Evolutionary conservation across 257 asterid species (phyloP).

Genomic region (Plantago elongata): DNA sequence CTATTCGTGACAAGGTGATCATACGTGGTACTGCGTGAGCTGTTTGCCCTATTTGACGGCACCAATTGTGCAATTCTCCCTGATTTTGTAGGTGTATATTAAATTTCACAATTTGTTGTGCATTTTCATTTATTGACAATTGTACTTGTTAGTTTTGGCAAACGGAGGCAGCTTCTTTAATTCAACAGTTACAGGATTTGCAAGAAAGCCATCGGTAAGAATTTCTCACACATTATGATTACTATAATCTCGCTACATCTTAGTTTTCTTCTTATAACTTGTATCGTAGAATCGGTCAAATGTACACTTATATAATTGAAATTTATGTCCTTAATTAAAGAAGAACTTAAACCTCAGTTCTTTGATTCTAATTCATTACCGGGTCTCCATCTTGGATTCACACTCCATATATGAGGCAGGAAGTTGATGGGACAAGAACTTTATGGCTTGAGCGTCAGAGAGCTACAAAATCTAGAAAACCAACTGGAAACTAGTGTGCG

Average conservation of each 20-base stretch:
- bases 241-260: no score
- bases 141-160: slow-evolving; percentile 66
- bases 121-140: slow-evolving; percentile 14
- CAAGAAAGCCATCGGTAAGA: slow-evolving; percentile 66
- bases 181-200: slow-evolving; percentile 67
- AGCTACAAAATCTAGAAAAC: slow-evolving; percentile 60
- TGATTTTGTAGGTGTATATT: no score
- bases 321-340: background rate
- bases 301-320: background rate
- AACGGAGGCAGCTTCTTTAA: slow-evolving; percentile 64
- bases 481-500: slow-evolving; percentile 64
- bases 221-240: background rate
- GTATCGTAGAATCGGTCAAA: background rate
- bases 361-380: background rate
- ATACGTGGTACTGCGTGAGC: no score
- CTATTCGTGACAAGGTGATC: no score
- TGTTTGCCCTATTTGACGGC: no score
- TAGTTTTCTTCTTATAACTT: background rate
- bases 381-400: slow-evolving; percentile 6
- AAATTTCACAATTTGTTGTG: no score
- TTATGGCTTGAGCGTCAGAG: slow-evolving; percentile 53
- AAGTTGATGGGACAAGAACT: slow-evolving; percentile 82
- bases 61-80: no score
- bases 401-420: slow-evolving; percentile 33
- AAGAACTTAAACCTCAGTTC: background rate